Evolutionary conservation across 805 yeast genomes (phyloP), one percentile per base, ranked within the genome.

Genomic region (Saturnispora halmiae): DNA sequence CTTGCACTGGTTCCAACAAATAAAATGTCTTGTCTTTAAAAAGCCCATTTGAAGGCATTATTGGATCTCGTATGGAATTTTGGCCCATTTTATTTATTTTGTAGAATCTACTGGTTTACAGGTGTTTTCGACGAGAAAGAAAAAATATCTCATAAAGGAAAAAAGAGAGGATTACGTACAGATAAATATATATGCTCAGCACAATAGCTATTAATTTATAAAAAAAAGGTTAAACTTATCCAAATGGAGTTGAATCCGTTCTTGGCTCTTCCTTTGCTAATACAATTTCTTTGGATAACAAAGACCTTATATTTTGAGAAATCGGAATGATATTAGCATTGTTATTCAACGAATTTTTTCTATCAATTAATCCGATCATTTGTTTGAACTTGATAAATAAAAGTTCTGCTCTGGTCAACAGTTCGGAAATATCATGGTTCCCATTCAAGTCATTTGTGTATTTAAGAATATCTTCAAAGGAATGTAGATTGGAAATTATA

Each of bases 391-490:
- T 75, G 48, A 84, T 67, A 54, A 87, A 92, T 28, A 90, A 64
- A 24, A 85, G 66, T 55, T 92, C 97, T 4, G 94, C 79, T 31
- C 96, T 69, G n/a, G 83, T 76, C 39, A 90, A 67, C 33, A 87
- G 64, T 49, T 84, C 94, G 35, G 82, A 75, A 51, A 87, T 64
- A 43, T 84, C 78, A 65, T 86, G 66, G 2, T 78, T 72, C 67
- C 81, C 81, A 37, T 85, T 77, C 44, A 92, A 69, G 52, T 90
- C 96, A 61, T 92, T 92, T 75, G 90, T 82, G 57, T 82, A 92
- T 63, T 83, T 86, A 53, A 92, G 70, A 20, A 92, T 88, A 57
- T 90, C 95, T 56, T 92, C 97, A 62, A 92, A 90, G 46, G 79
- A 77, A 25, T 66, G 66, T 45, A 92, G 66, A 52, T 85, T 82